Evolutionary conservation across 306 rosid species (phyloP).

Genomic region (Cucumis cinereus): DNA sequence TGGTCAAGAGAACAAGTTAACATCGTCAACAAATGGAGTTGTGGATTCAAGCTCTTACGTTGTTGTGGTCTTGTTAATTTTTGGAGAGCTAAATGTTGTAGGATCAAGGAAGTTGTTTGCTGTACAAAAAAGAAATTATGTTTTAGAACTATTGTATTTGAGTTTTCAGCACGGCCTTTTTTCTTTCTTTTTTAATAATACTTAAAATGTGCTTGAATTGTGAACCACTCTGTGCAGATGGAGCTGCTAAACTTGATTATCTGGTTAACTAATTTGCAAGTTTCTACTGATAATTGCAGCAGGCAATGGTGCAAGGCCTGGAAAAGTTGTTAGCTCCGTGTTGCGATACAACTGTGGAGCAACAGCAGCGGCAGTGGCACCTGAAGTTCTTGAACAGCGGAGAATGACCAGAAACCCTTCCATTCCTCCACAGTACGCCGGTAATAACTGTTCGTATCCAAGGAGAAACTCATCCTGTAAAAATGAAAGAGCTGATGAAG

Average conservation of each 20-base stretch:
- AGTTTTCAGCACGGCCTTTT: background rate
- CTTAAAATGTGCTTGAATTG: background rate
- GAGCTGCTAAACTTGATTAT: background rate
- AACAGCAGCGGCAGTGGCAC: slow-evolving; percentile 47
- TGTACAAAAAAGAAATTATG: background rate
- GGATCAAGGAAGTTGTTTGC: background rate
- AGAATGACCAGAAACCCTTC: slow-evolving; percentile 53
- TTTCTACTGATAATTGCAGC: slow-evolving; percentile 11
- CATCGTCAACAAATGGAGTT: background rate
- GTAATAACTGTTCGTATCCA: slow-evolving; percentile 55
- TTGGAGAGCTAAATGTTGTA: background rate
- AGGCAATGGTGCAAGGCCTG: slow-evolving; percentile 88
- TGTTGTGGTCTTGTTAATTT: background rate
- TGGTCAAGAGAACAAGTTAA: background rate
- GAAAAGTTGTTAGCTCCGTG: slow-evolving; percentile 77
- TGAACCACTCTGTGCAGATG: background rate
- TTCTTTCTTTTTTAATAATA: background rate
- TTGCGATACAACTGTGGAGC: slow-evolving; percentile 69
- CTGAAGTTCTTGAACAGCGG: slow-evolving; percentile 70
- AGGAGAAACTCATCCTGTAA: slow-evolving; percentile 71
- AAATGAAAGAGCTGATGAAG: slow-evolving; percentile 63
- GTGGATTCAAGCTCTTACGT: background rate
- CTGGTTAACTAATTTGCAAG: background rate
- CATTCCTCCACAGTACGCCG: slow-evolving; percentile 43
- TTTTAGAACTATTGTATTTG: background rate